A percentile compares a stretch with the other conserved stretches of the same genome.
Conservation (phyloP, 805 yeast genomes). For the Debaryomyces maramus region DNA sequence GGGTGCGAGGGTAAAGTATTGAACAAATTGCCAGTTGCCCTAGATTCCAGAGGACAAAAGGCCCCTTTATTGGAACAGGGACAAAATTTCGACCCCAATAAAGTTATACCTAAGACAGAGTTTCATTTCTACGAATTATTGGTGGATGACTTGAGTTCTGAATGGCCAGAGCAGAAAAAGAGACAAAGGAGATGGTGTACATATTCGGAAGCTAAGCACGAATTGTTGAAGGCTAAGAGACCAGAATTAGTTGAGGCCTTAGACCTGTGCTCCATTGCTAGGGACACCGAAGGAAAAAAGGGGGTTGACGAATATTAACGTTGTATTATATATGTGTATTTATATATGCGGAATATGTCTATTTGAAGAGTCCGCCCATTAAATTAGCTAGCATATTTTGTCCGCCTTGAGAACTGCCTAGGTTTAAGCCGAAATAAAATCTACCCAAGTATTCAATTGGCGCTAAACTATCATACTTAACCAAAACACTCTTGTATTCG, state of each 20-base stretch:
- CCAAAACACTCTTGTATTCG: conserved; percentile 46
- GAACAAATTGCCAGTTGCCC: conserved; percentile 59
- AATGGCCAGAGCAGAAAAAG: conserved; percentile 72
- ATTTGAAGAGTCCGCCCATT: conserved; percentile 59
- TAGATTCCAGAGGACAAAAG: conserved; percentile 49
- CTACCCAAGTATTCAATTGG: conserved; percentile 61
- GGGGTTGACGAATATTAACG: conserved; percentile 8
- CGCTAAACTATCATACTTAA: conserved; percentile 34
- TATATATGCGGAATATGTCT: not conserved
- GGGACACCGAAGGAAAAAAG: conserved; percentile 22
- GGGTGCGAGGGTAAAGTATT: conserved; percentile 74
- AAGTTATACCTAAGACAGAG: conserved; percentile 71
- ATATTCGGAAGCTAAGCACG: conserved; percentile 64
- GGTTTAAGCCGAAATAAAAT: conserved; percentile 56
- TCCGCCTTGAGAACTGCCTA: conserved; percentile 40
- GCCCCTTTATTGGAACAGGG: conserved; percentile 36
- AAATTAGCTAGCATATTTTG: conserved; percentile 52
- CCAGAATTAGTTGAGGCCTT: conserved; percentile 69
- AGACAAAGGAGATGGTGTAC: conserved; percentile 77
- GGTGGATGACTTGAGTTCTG: conserved; percentile 51
- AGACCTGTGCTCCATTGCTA: conserved; percentile 51
- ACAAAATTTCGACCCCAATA: conserved; percentile 32
- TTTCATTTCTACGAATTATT: conserved; percentile 84
- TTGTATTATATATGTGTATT: conserved; percentile 4
- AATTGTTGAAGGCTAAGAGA: conserved; percentile 55